phyloP scores from a whole-genome alignment of 176 grass and related monocot species.

The Cenchrus americanus region DNA sequence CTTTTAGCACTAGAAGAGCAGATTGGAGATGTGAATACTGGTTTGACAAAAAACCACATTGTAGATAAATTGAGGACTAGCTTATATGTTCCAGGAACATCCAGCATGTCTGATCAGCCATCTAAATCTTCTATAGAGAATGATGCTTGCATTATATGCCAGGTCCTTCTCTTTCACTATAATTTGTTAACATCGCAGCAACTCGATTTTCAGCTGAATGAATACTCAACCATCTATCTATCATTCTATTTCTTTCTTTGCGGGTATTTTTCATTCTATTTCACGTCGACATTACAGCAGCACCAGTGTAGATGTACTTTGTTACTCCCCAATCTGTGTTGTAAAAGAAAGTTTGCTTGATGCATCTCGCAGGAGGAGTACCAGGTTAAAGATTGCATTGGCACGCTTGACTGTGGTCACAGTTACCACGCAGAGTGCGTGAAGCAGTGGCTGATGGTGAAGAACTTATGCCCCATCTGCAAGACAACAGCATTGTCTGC shows the following conservation, averaged over 20 bases:
- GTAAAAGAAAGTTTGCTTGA: slow-evolving; percentile 8
- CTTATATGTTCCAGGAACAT: slow-evolving; percentile 47
- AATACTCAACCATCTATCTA: slow-evolving; percentile 18
- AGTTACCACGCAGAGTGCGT: slow-evolving; percentile 62
- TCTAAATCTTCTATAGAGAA: slow-evolving; percentile 49
- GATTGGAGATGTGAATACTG: slow-evolving; percentile 77
- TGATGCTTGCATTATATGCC: slow-evolving; percentile 78
- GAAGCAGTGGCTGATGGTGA: slow-evolving; percentile 70
- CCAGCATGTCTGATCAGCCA: slow-evolving; percentile 43
- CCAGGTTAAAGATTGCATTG: slow-evolving; percentile 49
- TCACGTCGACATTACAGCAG: not conserved
- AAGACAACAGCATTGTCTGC: slow-evolving; percentile 65
- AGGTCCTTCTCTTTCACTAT: slow-evolving; percentile 59
- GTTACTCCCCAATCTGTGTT: not conserved
- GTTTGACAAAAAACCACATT: slow-evolving; percentile 60
- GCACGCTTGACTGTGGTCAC: slow-evolving; percentile 69
- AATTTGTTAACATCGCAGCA: slow-evolving; percentile 15
- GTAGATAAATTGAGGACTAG: slow-evolving; percentile 61
- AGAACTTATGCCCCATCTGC: slow-evolving; percentile 79
- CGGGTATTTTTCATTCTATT: slow-evolving; percentile 3
- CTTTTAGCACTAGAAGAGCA: slow-evolving; percentile 77
- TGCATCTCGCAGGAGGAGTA: slow-evolving; percentile 61
- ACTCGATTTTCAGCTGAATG: not conserved
- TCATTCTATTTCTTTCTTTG: too few species aligned
- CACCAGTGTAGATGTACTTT: not conserved